Conservation (phyloP, 1,139 yeast species). For the Geotrichum bryndzae region DNA sequence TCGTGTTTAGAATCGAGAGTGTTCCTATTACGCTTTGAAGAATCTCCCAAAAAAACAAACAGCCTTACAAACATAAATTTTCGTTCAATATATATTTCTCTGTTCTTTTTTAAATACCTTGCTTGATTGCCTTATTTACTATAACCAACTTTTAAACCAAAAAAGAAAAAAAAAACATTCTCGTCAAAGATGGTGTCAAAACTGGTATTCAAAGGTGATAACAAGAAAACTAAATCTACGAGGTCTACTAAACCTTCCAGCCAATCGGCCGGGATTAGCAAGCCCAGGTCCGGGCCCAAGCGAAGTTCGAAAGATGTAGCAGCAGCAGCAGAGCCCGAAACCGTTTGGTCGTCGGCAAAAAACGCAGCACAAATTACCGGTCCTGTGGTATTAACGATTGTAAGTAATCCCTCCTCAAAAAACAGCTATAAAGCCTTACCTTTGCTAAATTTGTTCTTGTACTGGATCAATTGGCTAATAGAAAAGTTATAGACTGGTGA, state of each 20-base stretch:
- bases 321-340: slow-evolving; percentile 18
- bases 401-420: slow-evolving; percentile 9
- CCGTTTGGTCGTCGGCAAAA: slow-evolving; percentile 39
- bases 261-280: slow-evolving; percentile 4
- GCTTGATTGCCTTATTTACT: too few relatives aligned
- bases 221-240: slow-evolving; percentile 26
- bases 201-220: slow-evolving; percentile 42
- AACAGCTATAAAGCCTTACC: too few relatives aligned
- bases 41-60: too few relatives aligned
- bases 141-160: too few relatives aligned
- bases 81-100: too few relatives aligned
- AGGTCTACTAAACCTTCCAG: slow-evolving; percentile 11
- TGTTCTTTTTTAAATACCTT: too few relatives aligned
- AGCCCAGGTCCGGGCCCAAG: neutral
- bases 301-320: neutral
- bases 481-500: neutral
- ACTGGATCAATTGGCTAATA: neutral
- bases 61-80: too few relatives aligned
- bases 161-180: slow-evolving; percentile 20
- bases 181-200: slow-evolving; percentile 39
- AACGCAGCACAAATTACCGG: slow-evolving; percentile 36
- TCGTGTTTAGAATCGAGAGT: too few relatives aligned
- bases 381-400: slow-evolving; percentile 32
- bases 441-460: neutral
- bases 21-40: too few relatives aligned